Conservation (phyloP, 192 early-diverging fungal species). For the Spizellomyces sp. region DNA sequence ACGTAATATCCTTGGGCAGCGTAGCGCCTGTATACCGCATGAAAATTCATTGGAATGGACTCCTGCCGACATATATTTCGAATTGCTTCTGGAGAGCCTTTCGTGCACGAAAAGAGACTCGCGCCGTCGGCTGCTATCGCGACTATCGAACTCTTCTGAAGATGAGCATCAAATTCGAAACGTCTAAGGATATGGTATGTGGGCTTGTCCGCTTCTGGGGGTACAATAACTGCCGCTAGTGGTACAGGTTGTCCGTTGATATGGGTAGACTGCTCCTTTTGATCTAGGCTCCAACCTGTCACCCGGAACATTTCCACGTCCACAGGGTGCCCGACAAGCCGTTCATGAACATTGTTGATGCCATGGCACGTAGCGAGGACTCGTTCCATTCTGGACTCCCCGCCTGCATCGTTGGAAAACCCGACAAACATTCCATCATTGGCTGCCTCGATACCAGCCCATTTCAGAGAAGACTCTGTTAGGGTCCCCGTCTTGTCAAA, state of each 20-base stretch:
- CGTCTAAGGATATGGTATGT: constrained; percentile 46
- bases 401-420: background rate
- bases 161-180: constrained; percentile 66
- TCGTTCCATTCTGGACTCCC: constrained; percentile 25
- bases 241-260: constrained; percentile 14
- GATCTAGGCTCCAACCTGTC: constrained; percentile 52
- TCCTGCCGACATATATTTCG: constrained; percentile 36
- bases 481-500: constrained; percentile 52
- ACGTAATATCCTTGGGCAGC: constrained; percentile 51
- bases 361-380: constrained; percentile 65
- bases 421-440: constrained; percentile 6
- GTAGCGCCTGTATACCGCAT: constrained; percentile 29
- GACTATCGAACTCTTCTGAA: constrained; percentile 35
- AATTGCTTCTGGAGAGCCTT: constrained; percentile 50
- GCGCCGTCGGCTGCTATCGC: background rate
- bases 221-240: background rate
- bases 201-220: constrained; percentile 9
- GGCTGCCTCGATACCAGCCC: constrained; percentile 18
- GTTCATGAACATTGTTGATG: constrained; percentile 55
- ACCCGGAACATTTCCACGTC: constrained; percentile 78
- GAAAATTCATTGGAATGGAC: constrained; percentile 41
- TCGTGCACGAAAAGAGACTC: constrained; percentile 30
- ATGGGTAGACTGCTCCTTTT: constrained; percentile 5
- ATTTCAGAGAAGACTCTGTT: constrained; percentile 4
- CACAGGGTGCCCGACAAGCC: constrained; percentile 72